Percentiles rank a stretch among this genome's conserved stretches.
Evolutionary conservation across 768 basidiomycete genomes (phyloP).

Genomic region (Lactifluus piperatus): DNA sequence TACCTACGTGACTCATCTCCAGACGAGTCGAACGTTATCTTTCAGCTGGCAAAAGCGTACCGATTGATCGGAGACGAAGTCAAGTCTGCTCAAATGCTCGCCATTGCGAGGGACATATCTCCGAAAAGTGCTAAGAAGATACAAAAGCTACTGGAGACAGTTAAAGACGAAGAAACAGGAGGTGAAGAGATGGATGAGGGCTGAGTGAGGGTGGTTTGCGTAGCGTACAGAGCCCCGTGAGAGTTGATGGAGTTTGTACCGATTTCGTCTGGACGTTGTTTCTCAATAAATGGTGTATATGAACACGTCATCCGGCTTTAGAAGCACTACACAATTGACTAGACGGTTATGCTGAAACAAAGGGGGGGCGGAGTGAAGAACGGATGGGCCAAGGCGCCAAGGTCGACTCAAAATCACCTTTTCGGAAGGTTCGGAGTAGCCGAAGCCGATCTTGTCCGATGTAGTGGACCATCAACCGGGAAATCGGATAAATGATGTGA

Average conservation of each 20-base stretch:
- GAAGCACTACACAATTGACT: background rate
- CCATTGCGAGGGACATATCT: constrained; percentile 86
- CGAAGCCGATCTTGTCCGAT: constrained; percentile 16
- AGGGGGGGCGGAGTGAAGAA: constrained; percentile 10
- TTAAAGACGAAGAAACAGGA: constrained; percentile 46
- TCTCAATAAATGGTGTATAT: constrained; percentile 6
- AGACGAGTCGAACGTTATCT: constrained; percentile 93
- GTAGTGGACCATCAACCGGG: background rate
- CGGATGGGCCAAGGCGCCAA: constrained; percentile 7
- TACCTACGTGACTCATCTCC: constrained; percentile 74
- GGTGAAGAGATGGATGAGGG: constrained; percentile 74
- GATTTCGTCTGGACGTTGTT: background rate
- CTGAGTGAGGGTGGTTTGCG: constrained; percentile 42
- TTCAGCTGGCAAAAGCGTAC: constrained; percentile 91
- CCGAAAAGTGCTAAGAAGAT: constrained; percentile 84
- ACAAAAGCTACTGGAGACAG: constrained; percentile 66
- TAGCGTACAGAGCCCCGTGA: too few species aligned
- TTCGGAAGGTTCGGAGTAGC: constrained; percentile 12
- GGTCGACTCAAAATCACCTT: background rate
- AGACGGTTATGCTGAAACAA: background rate
- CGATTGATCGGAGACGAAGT: constrained; percentile 68
- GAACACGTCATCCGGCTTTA: background rate
- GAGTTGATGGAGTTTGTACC: background rate
- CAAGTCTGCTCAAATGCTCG: constrained; percentile 78
- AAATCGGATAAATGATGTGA: background rate